Base-by-base conservation (phyloP, 2,329 filamentous ascomycete genomes). In the Byssothecium circinans region DNA sequence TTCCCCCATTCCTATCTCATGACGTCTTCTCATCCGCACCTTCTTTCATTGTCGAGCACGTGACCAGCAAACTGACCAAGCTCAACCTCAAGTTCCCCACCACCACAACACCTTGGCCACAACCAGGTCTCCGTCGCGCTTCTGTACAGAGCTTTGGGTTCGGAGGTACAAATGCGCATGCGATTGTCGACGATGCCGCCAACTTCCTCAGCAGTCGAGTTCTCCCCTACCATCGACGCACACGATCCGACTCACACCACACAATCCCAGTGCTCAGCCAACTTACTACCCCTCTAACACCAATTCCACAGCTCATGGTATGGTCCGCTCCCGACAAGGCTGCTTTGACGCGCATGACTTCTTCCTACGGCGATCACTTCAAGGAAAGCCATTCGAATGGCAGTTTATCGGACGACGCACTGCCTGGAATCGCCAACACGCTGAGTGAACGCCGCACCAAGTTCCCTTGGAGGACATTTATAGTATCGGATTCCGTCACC, bases 141-240 rank as follows among this genome's bases (percentile, higher is more conserved):
- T 48, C 45, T 11, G 41, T 58, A 3, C 48, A 56, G 22, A 50
- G 45, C 12, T 61, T 60, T 37, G 60, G 60, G 3, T 58, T 50
- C 29, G 58, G 58, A 10, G 60, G 60, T 4, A 39, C 57, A 2
- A 63, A 63, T 39, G 46, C 45, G 5, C 60, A 63, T 47, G 48
- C 47, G 5, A 42, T 63, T 35, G 29, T 63, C 8, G 58, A 63
- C 5, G 52, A 50, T 45, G 47, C 47, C 4, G 42, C 12, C 18
- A 30, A 44, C 11, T 51, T 36, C 32, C 29, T 56, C 15, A 14
- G n/a, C 18, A 17, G 33, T 35, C n/a, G 33, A 35, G 33, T 2
- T 18, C 10, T 35, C 14, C 33, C 25, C 25, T 27, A 6, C 6
- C 25, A 27, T 27, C 25, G 25, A 27, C 25, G 25, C 6, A 27